phyloP scores from a whole-genome alignment of 495 filamentous ascomycete species.

The Neurospora tetraspora region DNA sequence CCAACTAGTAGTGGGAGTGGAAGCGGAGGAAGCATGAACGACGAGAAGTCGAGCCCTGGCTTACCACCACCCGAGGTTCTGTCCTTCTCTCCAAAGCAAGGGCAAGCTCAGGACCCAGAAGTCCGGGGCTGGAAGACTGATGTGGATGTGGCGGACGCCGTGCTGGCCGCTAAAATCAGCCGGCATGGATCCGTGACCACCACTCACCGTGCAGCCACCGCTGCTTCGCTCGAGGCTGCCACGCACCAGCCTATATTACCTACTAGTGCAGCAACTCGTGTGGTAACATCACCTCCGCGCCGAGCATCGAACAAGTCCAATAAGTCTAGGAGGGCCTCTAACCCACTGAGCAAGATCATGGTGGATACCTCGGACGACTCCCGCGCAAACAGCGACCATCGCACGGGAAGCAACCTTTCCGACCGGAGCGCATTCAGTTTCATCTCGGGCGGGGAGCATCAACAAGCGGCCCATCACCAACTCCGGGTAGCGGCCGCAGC shows the following conservation, averaged over 20 bases:
- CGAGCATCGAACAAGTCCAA: constrained; percentile 7
- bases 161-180: constrained; percentile 22
- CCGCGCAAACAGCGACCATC: constrained; percentile 24
- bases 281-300: constrained; percentile 6
- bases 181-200: constrained; percentile 10
- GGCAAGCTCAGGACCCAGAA: constrained; percentile 34
- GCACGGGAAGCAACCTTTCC: constrained; percentile 31
- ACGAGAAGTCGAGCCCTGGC: background rate
- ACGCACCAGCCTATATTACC: background rate
- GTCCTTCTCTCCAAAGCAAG: constrained; percentile 10
- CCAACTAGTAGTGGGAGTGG: constrained; percentile 1
- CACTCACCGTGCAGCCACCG: background rate
- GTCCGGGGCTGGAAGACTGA: constrained; percentile 52
- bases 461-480: background rate
- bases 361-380: constrained; percentile 13
- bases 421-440: constrained; percentile 32
- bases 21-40: background rate
- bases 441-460: constrained; percentile 4
- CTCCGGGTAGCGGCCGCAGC: constrained; percentile 16
- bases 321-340: background rate
- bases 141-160: constrained; percentile 45
- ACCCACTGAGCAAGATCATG: background rate
- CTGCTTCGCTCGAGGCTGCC: background rate
- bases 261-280: background rate
- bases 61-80: constrained; percentile 11